Evolutionary conservation across 2,329 filamentous ascomycete species (phyloP).

Genomic region (Botrytis fabae): DNA sequence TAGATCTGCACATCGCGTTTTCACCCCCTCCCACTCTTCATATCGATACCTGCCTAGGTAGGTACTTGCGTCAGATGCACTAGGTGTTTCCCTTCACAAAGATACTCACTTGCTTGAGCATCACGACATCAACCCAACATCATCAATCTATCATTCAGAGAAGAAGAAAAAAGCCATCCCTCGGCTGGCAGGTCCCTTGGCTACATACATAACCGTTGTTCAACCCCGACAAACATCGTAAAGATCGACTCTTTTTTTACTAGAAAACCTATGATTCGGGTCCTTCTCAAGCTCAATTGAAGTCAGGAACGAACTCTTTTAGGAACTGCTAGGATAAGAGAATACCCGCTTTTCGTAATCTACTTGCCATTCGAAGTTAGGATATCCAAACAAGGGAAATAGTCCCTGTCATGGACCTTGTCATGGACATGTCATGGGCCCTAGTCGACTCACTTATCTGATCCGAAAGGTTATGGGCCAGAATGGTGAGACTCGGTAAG

Average conservation of each 20-base stretch:
- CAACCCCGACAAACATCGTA: background rate
- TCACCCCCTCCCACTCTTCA: background rate
- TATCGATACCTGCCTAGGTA: background rate
- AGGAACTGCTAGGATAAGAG: background rate
- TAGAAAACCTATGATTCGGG: background rate
- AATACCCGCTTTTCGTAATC: background rate
- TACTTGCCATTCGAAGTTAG: background rate
- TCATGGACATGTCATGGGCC: background rate
- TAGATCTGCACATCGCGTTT: background rate
- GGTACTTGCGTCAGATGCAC: background rate
- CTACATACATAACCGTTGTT: background rate
- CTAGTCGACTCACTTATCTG: conserved; percentile 10
- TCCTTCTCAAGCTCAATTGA: background rate
- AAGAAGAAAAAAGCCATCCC: background rate
- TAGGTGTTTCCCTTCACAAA: background rate
- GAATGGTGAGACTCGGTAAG: background rate
- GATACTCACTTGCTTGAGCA: background rate
- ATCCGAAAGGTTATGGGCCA: background rate
- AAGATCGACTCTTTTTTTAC: background rate
- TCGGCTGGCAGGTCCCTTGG: background rate
- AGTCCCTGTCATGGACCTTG: background rate
- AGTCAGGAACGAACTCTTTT: background rate
- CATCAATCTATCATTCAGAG: background rate
- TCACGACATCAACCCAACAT: background rate
- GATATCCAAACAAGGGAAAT: background rate